Evolutionary conservation across 495 filamentous ascomycete genomes (phyloP), one percentile per base, ranked within the genome.

Genomic region (Xylaria palmicola): DNA sequence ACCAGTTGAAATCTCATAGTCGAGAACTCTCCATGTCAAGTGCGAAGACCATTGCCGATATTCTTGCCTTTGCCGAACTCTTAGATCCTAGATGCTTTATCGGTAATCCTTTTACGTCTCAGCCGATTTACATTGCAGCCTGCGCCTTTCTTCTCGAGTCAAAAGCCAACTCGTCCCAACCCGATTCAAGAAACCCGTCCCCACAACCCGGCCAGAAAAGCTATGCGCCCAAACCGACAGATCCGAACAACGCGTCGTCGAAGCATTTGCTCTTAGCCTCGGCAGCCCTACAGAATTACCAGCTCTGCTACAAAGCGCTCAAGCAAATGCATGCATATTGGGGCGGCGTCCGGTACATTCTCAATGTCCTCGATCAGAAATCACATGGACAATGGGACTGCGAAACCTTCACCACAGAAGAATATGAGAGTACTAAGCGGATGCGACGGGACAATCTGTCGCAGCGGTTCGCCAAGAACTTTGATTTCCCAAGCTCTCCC

Each of bases 41-140:
- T 29, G 91, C 91, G 52, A 93, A 93, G 75, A 92, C 90, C 0
- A 92, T 95, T 60, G 89, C 89, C 30, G 89, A 95, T 69, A 93
- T 95, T 45, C 76, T 92, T 4, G 85, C 85, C 4, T 92, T 92
- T 65, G 86, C 89, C 0, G 90, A 93, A 65, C 72, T 91, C 4
- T 86, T 91, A 40, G 89, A 92, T 72, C 86, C 87, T 2, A 88
- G 87, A 73, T 90, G 90, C 62, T 88, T 90, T 60, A 88, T 90
- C 50, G 89, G 89, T 9, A 93, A 93, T 57, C 91, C 91, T 0
- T 95, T 95, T 58, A 95, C 89, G 2, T 91, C 88, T 29, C 91
- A 95, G 72, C 91, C 91, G 10, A 92, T 95, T 68, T 95, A 93
- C 68, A 92, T 95, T 65, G 90, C 90, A 3, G 91, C 89, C 6